Conservation (phyloP, 371 early-diverging fungal species). For the Zychaea mexicana region DNA sequence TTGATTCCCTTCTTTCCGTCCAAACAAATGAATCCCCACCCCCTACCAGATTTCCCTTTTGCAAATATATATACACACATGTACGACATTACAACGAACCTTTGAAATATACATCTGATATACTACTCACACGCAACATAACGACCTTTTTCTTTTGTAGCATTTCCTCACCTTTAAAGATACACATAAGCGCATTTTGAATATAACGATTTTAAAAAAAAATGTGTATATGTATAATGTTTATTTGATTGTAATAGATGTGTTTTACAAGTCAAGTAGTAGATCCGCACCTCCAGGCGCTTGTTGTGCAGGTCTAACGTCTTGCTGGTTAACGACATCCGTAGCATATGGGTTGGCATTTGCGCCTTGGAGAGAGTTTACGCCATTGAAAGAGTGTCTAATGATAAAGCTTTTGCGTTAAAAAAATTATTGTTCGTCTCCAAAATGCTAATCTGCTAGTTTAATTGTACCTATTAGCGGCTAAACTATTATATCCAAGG, state of each 20-base stretch:
- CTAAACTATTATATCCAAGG: constrained; percentile 21
- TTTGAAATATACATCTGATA: too few relatives aligned
- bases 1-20: too few relatives aligned
- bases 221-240: background rate
- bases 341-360: constrained; percentile 51
- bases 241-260: background rate
- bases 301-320: constrained; percentile 30
- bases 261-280: constrained; percentile 30
- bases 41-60: too few relatives aligned
- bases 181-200: too few relatives aligned
- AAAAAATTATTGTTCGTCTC: background rate
- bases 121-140: too few relatives aligned
- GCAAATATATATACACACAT: constrained; percentile 3
- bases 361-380: constrained; percentile 26
- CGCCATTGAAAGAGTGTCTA: constrained; percentile 28
- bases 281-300: constrained; percentile 32
- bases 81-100: too few relatives aligned
- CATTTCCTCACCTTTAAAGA: background rate
- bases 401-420: background rate
- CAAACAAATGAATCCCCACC: too few relatives aligned
- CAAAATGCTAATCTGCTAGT: too few relatives aligned
- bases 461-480: constrained; percentile 24
- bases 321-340: constrained; percentile 36
- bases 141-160: background rate
- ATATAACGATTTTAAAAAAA: too few relatives aligned